These are phyloP conservation scores for Puccinia hordei DNA, from an alignment of 1,284 basidiomycete species.

Conservation along the genomic window DNA sequence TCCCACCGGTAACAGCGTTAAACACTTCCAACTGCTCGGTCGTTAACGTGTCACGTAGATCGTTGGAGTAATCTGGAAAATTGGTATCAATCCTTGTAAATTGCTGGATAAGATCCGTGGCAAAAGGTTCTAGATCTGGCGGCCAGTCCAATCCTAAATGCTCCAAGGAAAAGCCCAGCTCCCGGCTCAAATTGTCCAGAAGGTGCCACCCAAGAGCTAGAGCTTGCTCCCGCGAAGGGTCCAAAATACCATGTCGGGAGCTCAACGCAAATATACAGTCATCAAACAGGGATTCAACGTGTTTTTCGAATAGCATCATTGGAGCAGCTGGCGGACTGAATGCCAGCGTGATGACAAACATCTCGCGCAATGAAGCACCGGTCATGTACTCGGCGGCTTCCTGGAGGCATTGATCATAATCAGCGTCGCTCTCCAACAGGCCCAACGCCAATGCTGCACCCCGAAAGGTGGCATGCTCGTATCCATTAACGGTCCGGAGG, in stretches of 20 bases:
- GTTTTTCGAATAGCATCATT: constrained; percentile 60
- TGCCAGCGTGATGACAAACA: constrained; percentile 62
- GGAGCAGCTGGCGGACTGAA: constrained; percentile 60
- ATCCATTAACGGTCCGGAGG: constrained; percentile 57
- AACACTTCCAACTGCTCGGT: too few species aligned
- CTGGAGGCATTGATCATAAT: too few species aligned
- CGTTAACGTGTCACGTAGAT: too few species aligned
- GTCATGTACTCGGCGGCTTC: constrained; percentile 51
- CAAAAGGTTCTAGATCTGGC: too few species aligned
- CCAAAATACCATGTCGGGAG: too few species aligned
- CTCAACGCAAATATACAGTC: too few species aligned
- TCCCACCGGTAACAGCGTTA: too few species aligned
- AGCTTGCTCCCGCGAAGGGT: too few species aligned
- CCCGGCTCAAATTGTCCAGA: neutral
- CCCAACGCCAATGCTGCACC: too few species aligned
- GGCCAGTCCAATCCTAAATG: constrained; percentile 3
- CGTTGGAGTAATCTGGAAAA: too few species aligned
- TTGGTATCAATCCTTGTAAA: neutral
- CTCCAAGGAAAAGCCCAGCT: neutral
- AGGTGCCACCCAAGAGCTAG: neutral
- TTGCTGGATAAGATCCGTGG: too few species aligned
- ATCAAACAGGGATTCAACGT: constrained; percentile 57
- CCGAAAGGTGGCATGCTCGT: constrained; percentile 51
- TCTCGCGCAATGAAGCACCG: constrained; percentile 59
- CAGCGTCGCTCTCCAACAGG: too few species aligned